Evolutionary conservation across 2,329 filamentous ascomycete species (phyloP).

Genomic region (Microdochium nivale): DNA sequence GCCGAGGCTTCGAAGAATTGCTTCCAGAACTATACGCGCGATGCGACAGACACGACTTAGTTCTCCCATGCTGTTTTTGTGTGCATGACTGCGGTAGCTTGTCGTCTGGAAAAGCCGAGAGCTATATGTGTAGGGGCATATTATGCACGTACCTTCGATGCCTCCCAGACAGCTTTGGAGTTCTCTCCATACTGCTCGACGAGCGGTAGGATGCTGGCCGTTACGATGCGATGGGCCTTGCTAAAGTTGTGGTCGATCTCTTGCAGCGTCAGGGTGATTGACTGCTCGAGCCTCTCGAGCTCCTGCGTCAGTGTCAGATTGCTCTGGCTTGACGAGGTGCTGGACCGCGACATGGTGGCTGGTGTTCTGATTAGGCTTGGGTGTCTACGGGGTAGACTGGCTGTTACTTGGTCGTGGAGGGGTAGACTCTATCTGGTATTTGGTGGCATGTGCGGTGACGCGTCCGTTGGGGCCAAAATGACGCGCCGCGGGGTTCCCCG

Average conservation of each 20-base stretch:
- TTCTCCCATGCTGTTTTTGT: conserved; percentile 2
- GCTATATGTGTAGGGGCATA: too few relatives aligned
- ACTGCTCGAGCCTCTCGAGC: conserved; percentile 91
- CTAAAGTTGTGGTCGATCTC: conserved; percentile 99
- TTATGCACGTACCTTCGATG: conserved; percentile 90
- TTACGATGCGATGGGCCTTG: conserved; percentile 92
- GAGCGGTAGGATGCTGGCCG: conserved; percentile 81
- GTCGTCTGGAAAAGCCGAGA: too few relatives aligned
- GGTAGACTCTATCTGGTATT: background rate
- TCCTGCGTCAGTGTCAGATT: conserved; percentile 82
- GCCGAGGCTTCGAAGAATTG: conserved; percentile 99
- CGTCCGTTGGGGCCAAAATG: background rate
- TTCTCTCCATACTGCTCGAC: conserved; percentile 95
- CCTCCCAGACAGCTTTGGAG: conserved; percentile 91
- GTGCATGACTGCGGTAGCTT: conserved; percentile 2
- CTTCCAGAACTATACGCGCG: conserved; percentile 76
- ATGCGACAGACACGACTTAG: conserved; percentile 1
- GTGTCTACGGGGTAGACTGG: too few relatives aligned
- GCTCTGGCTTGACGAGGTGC: conserved; percentile 30
- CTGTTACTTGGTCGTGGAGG: too few relatives aligned
- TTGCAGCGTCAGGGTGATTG: conserved; percentile 92
- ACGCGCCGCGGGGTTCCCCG: conserved; percentile 11
- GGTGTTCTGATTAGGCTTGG: conserved; percentile 1
- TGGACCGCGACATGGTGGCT: conserved; percentile 38
- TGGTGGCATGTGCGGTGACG: background rate